A percentile compares a stretch with the other conserved stretches of the same genome.
phyloP scores from a whole-genome alignment of 495 filamentous ascomycete species.

The Aspergillus ostianus region DNA sequence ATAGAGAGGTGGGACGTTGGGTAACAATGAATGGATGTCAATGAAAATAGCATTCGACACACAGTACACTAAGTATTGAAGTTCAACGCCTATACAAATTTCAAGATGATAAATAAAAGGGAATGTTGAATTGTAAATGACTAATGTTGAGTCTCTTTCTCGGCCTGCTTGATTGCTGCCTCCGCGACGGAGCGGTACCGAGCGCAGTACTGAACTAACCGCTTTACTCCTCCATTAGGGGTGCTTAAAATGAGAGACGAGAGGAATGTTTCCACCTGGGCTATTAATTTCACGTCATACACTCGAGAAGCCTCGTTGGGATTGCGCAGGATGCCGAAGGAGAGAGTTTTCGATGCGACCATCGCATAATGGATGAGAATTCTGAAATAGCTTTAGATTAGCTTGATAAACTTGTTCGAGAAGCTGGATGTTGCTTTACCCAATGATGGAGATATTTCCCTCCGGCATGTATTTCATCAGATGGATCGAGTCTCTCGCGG shows the following conservation, averaged over 20 bases:
- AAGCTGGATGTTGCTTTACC: conserved; percentile 10
- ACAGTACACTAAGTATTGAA: no score
- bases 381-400: conserved; percentile 1
- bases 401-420: not conserved
- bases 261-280: conserved; percentile 20
- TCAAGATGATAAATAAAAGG: no score
- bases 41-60: no score
- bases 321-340: conserved; percentile 18
- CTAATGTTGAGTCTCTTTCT: not conserved
- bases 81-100: no score
- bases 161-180: conserved; percentile 5
- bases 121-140: not conserved
- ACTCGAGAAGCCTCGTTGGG: conserved; percentile 13
- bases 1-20: no score
- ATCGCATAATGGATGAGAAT: conserved; percentile 20
- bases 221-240: conserved; percentile 11
- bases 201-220: conserved; percentile 15
- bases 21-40: no score
- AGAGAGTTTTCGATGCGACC: conserved; percentile 20
- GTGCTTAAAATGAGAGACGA: conserved; percentile 7
- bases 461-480: conserved; percentile 18
- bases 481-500: conserved; percentile 21
- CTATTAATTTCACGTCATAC: conserved; percentile 16
- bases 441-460: conserved; percentile 13
- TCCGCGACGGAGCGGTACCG: conserved; percentile 18